Conservation (phyloP, 495 filamentous ascomycete species). For the Xylaria bambusicola region DNA sequence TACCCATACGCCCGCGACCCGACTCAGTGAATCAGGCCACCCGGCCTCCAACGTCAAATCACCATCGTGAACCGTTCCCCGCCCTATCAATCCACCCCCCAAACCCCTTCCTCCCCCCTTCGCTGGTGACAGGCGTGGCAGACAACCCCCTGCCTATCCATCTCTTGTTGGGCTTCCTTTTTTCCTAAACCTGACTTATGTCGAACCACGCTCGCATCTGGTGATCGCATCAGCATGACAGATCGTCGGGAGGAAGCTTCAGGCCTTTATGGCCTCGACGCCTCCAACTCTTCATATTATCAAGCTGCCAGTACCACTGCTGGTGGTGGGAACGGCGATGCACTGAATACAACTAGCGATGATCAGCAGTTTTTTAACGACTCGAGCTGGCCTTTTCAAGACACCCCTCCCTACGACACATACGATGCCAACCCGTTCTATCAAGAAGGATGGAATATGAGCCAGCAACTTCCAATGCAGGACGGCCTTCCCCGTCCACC, state of each 20-base stretch:
- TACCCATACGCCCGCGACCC: neutral
- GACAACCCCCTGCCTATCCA: slow-evolving; percentile 2
- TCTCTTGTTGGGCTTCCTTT: slow-evolving; percentile 4
- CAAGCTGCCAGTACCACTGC: slow-evolving; percentile 29
- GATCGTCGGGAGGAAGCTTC: slow-evolving; percentile 33
- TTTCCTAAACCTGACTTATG: slow-evolving; percentile 28
- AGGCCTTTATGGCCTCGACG: slow-evolving; percentile 36
- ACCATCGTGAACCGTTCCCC: slow-evolving; percentile 7
- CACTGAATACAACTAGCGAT: slow-evolving; percentile 27
- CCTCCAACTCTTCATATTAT: slow-evolving; percentile 31
- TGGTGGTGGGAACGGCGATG: slow-evolving; percentile 29
- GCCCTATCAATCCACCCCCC: slow-evolving; percentile 1
- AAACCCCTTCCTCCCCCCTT: neutral
- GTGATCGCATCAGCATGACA: slow-evolving; percentile 39
- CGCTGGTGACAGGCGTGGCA: slow-evolving; percentile 9
- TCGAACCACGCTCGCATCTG: slow-evolving; percentile 38
- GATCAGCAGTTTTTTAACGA: slow-evolving; percentile 38
- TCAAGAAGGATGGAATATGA: slow-evolving; percentile 35
- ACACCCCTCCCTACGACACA: slow-evolving; percentile 48
- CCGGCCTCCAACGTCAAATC: neutral
- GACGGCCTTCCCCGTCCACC: slow-evolving; percentile 25
- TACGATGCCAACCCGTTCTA: slow-evolving; percentile 35
- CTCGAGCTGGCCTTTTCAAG: slow-evolving; percentile 44
- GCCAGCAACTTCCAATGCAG: slow-evolving; percentile 27
- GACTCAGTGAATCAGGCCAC: slow-evolving; percentile 13